Base-by-base conservation (phyloP, 495 filamentous ascomycete species). In the Penicillium psychrofluorescens region DNA sequence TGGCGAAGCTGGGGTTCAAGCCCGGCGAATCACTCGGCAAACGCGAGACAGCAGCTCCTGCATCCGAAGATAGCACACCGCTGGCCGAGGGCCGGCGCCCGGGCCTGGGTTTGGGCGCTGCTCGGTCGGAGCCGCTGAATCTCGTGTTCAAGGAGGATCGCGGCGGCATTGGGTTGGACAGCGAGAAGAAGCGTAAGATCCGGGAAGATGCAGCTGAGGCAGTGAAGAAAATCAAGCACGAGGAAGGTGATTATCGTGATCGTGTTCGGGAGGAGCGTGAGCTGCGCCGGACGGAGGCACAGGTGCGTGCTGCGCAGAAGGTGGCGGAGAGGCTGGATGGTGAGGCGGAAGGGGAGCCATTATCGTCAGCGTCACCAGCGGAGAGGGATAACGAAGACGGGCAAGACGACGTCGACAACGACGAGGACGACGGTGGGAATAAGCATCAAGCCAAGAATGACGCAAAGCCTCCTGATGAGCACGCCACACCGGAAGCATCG, bases 1-100 rank as follows among this genome's bases (percentile, higher is more conserved):
- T 98, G 90, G 81, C 86, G n/a, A 89, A 84, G 62, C 84, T 98
- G 70, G 92, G 92, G 7, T 98, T 90, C 66, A 84, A 79, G 48
- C 67, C 77, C 8, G 85, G 85, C 11, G 78, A 79, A 40, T 74
- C 78, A 0, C 72, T 95, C 4, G 88, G 92, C 1, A 84, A 82
- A 51, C 55, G 38, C 29, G 29, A 35, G 28, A 28, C 62, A 57
- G 10, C 1, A 12, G 38, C 11, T 14, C 28, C 33, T 33, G 14
- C 38, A 27, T 16, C 42, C 15, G 31, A 40, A 22, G 36, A 46
- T 8, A 11, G 31, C 27, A 48, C 59, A 51, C 12, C 43, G 7
- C 48, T 61, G 35, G 64, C 62, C 4, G 22, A 22, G 22, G 22
- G 22, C 22, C 2, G 2, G 22, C 22, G 22, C 2, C 22, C 22